Evolutionary conservation across 768 basidiomycete genomes (phyloP).

Genomic region (Boletus vinaceobasis): DNA sequence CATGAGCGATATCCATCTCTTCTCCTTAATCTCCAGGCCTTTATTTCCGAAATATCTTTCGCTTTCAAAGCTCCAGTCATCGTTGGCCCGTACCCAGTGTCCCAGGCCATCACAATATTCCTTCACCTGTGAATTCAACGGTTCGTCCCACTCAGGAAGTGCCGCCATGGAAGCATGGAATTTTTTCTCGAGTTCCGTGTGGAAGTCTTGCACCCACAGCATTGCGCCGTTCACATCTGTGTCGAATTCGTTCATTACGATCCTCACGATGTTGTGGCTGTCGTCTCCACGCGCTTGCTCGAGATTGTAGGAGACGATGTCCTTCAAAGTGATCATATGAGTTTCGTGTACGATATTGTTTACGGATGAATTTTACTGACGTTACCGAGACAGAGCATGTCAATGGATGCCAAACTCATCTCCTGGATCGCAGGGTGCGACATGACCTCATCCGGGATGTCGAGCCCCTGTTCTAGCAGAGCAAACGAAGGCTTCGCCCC

Average conservation of each 20-base stretch:
- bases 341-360: background rate
- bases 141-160: conserved; percentile 39
- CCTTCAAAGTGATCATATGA: conserved; percentile 10
- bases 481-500: background rate
- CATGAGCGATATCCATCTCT: conserved; percentile 7
- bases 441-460: conserved; percentile 39
- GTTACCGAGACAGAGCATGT: conserved; percentile 37
- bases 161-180: conserved; percentile 17
- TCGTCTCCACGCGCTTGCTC: conserved; percentile 30
- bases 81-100: conserved; percentile 39
- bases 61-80: conserved; percentile 7
- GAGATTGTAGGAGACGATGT: conserved; percentile 31
- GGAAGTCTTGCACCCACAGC: conserved; percentile 13
- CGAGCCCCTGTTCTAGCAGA: conserved; percentile 27
- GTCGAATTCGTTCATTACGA: conserved; percentile 43
- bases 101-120: conserved; percentile 47
- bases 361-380: conserved; percentile 13
- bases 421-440: conserved; percentile 35
- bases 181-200: background rate
- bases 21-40: conserved; percentile 6
- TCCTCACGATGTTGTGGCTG: conserved; percentile 42
- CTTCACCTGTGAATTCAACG: conserved; percentile 40
- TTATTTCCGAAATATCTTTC: conserved; percentile 5
- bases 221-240: conserved; percentile 16
- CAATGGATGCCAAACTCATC: conserved; percentile 28